phyloP scores from a whole-genome alignment of 495 filamentous ascomycete species.

The Talaromyces thailandensis region DNA sequence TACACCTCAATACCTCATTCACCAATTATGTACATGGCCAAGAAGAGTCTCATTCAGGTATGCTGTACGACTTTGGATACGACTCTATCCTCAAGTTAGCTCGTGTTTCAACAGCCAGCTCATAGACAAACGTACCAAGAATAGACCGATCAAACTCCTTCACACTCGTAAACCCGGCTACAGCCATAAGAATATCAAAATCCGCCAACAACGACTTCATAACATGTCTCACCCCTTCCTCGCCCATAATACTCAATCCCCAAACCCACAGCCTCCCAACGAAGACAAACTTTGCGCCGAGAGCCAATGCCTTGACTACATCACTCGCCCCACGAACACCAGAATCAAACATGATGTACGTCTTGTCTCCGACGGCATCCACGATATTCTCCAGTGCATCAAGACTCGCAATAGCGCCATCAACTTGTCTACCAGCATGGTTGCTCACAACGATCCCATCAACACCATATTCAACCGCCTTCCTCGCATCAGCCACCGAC shows the following conservation, averaged over 20 bases:
- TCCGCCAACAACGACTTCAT: slow-evolving; percentile 57
- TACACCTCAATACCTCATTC: not conserved
- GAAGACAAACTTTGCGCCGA: slow-evolving; percentile 79
- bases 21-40: not conserved
- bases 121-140: slow-evolving; percentile 21
- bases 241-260: slow-evolving; percentile 50
- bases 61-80: slow-evolving; percentile 28
- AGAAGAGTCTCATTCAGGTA: not conserved
- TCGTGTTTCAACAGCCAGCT: not conserved
- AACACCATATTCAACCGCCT: slow-evolving; percentile 36
- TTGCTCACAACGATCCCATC: slow-evolving; percentile 47
- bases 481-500: slow-evolving; percentile 40
- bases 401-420: slow-evolving; percentile 20
- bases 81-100: slow-evolving; percentile 20
- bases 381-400: slow-evolving; percentile 58
- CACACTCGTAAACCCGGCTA: slow-evolving; percentile 49
- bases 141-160: slow-evolving; percentile 38
- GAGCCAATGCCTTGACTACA: slow-evolving; percentile 75
- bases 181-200: slow-evolving; percentile 57
- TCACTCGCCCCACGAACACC: slow-evolving; percentile 53
- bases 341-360: slow-evolving; percentile 55
- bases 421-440: slow-evolving; percentile 33
- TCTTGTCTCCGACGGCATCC: slow-evolving; percentile 43
- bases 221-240: slow-evolving; percentile 54
- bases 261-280: slow-evolving; percentile 64